A percentile compares a stretch with the other conserved stretches of the same genome.
Conservation (phyloP, 495 filamentous ascomycete species). For the Podospora pseudoanserina region DNA sequence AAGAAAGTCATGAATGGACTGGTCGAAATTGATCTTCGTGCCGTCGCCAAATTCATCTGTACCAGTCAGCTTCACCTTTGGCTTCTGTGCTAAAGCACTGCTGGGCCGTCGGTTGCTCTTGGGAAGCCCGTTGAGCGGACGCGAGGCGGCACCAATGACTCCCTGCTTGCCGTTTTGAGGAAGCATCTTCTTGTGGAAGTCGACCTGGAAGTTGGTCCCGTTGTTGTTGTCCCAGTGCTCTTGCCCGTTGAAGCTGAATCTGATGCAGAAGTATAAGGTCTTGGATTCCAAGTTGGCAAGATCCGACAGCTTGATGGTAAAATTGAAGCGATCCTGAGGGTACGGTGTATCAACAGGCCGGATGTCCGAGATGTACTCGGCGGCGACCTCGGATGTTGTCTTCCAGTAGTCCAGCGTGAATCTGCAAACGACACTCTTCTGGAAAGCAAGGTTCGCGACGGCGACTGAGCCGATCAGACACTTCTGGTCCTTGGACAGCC, state of each 20-base stretch:
- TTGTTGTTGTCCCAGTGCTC: conserved; percentile 96
- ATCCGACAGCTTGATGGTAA: conserved; percentile 89
- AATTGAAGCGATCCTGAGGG: conserved; percentile 83
- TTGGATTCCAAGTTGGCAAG: conserved; percentile 85
- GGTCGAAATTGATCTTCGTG: conserved; percentile 55
- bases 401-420: conserved; percentile 99
- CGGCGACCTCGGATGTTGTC: conserved; percentile 89
- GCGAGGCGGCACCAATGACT: conserved; percentile 47
- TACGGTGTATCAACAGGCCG: conserved; percentile 61
- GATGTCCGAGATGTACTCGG: conserved; percentile 80
- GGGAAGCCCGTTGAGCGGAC: conserved; percentile 60
- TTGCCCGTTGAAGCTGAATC: conserved; percentile 78
- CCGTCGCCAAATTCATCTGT: conserved; percentile 68
- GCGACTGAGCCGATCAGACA: conserved; percentile 76
- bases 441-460: conserved; percentile 84
- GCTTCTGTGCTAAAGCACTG: conserved; percentile 45
- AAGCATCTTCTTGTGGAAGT: conserved; percentile 75
- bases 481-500: conserved; percentile 81
- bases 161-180: conserved; percentile 53
- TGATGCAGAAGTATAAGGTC: conserved; percentile 86
- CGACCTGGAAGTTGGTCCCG: conserved; percentile 81
- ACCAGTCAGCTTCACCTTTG: conserved; percentile 59
- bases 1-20: conserved; percentile 53
- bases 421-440: conserved; percentile 80
- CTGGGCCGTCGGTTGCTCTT: conserved; percentile 65